These are phyloP conservation scores for Chamaenerion angustifolium DNA, from an alignment of 345 rosid genomes.

Conservation along the genomic window DNA sequence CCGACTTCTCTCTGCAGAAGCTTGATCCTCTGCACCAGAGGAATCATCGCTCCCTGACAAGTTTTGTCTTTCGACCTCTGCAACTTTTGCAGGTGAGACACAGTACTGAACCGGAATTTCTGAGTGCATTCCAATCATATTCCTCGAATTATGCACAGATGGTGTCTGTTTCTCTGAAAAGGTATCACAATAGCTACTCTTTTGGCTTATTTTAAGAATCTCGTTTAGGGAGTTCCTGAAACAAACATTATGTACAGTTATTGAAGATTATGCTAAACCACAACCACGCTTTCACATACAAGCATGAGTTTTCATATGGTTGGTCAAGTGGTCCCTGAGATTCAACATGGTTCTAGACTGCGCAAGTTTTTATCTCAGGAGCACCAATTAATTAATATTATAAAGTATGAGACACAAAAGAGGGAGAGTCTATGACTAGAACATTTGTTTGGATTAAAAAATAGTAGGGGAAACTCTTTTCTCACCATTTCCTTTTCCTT, in stretches of 20 bases:
- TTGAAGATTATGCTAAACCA: too few relatives aligned
- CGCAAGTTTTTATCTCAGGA: too few relatives aligned
- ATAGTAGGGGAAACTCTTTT: too few relatives aligned
- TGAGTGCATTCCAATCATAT: conserved; percentile 5
- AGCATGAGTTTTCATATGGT: too few relatives aligned
- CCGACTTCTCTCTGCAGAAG: conserved; percentile 38
- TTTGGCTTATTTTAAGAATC: conserved; percentile 16
- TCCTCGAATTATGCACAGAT: conserved; percentile 3
- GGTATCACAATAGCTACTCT: conserved; percentile 8
- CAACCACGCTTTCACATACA: too few relatives aligned
- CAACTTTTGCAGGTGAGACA: conserved; percentile 52
- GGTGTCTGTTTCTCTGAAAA: conserved; percentile 12
- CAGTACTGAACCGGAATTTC: conserved; percentile 33
- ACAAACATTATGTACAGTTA: neutral
- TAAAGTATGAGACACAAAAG: too few relatives aligned
- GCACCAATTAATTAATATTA: too few relatives aligned
- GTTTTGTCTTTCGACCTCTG: conserved; percentile 38
- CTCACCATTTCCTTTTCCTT: neutral
- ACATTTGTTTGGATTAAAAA: neutral
- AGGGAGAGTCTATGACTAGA: too few relatives aligned
- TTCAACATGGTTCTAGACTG: too few relatives aligned
- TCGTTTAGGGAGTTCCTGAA: conserved; percentile 26
- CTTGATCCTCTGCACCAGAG: conserved; percentile 24
- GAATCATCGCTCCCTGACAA: conserved; percentile 33
- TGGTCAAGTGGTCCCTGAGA: too few relatives aligned